Evolutionary conservation across 2,329 filamentous ascomycete species (phyloP), one percentile per base, ranked within the genome.

Genomic region (Ophiocordyceps camponoti-floridani): DNA sequence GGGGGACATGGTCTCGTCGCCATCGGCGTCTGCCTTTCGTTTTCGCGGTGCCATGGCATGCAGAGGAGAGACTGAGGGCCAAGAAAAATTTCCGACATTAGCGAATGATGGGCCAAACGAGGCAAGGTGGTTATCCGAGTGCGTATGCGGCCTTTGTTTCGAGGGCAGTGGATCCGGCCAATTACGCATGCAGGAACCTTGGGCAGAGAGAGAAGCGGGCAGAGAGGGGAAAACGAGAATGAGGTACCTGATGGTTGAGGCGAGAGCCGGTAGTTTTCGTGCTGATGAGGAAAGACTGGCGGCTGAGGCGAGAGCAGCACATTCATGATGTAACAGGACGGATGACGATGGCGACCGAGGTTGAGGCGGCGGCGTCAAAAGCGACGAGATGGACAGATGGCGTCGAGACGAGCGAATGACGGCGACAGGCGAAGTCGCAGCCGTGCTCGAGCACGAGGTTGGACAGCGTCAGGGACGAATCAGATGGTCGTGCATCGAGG

Each of bases 1-100:
- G 7, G 89, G 88, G 35, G 89, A 95, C 55, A 89, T 80, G 47
- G 82, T 86, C 85, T 96, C 95, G 57, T 87, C 85, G 33, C 61
- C 62, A 58, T 88, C 83, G 44, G 81, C 77, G 46, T 81, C 77
- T 56, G 85, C 87, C 71, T 96, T 96, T 64, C 91, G 81, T 72
- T 96, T 96, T 53, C 73, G 69, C 53, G 62, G 67, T 16, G 61
- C 52, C 70, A 77, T 76, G 58, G 60, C 70, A 48, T 72, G 58
- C 52, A 73, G 69, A 9, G 73, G 69, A 50, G 60, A 58, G 42
- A 59, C 61, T 63, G 43, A 9, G 23, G 23, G 23, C 23, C 23
- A 23, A 37, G 35, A 8, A 16, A 16, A 8, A 10, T 16, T 37
- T n/a, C 9, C 9, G 28, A 9, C 8, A 30, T 30, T 30, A 30